Evolutionary conservation across 2,329 filamentous ascomycete species (phyloP).

Genomic region (Penicillium frequentans): DNA sequence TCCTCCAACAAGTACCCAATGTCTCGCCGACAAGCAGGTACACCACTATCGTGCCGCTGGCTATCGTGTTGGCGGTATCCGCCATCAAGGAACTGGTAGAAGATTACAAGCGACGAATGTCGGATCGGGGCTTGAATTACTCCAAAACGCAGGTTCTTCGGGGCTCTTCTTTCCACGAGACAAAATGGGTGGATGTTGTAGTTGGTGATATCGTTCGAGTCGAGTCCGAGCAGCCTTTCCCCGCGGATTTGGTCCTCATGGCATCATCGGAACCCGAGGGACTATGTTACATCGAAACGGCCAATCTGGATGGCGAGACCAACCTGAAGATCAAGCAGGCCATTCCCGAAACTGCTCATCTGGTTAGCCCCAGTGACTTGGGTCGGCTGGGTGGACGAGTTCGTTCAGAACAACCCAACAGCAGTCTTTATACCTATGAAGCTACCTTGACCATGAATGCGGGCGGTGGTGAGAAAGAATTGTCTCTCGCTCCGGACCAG

Average conservation of each 20-base stretch:
- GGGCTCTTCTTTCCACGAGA: slow-evolving; percentile 80
- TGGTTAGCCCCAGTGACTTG: slow-evolving; percentile 84
- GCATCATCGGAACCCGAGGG: slow-evolving; percentile 97
- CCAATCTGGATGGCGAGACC: slow-evolving; percentile 95
- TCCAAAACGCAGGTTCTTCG: slow-evolving; percentile 80
- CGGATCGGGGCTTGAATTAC: slow-evolving; percentile 83
- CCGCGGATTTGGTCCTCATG: slow-evolving; percentile 86
- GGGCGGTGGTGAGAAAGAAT: slow-evolving; percentile 88
- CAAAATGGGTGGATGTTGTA: slow-evolving; percentile 89
- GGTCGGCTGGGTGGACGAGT: slow-evolving; percentile 82
- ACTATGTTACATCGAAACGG: slow-evolving; percentile 97
- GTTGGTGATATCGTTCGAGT: slow-evolving; percentile 93
- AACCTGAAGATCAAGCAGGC: slow-evolving; percentile 99
- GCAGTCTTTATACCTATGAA: slow-evolving; percentile 97
- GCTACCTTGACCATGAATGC: slow-evolving; percentile 89
- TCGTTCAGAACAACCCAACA: slow-evolving; percentile 95
- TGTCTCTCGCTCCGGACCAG: slow-evolving; percentile 88
- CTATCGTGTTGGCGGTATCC: slow-evolving; percentile 88
- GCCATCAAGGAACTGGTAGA: slow-evolving; percentile 93
- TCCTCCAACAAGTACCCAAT: slow-evolving; percentile 89
- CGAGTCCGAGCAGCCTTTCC: slow-evolving; percentile 92
- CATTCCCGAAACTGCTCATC: slow-evolving; percentile 82
- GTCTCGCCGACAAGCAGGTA: slow-evolving; percentile 94
- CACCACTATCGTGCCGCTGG: slow-evolving; percentile 92
- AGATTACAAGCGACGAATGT: slow-evolving; percentile 84